Conservation (phyloP, 139 green algal species). For the Astrephomene gubernaculifera region DNA sequence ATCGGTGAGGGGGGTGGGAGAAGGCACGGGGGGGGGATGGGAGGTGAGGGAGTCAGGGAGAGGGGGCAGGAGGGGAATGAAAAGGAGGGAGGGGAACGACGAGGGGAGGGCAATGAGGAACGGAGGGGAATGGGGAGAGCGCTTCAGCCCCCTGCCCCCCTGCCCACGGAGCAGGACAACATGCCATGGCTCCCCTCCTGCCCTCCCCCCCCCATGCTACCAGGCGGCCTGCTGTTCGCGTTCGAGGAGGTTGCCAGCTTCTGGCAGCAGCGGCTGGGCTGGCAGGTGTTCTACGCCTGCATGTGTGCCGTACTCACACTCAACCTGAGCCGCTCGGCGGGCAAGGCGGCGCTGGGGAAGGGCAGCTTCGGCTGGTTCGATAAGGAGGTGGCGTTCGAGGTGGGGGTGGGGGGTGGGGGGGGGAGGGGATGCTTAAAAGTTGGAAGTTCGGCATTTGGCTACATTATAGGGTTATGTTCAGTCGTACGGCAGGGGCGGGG, state of each 20-base stretch:
- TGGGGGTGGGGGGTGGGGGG: constrained; percentile 36
- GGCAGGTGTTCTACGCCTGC: constrained; percentile 87
- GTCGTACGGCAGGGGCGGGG: too few species aligned
- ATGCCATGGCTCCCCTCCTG: not conserved
- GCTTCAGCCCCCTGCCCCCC: not conserved
- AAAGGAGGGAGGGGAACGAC: not conserved
- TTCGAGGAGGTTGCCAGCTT: constrained; percentile 91
- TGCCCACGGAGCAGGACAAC: not conserved
- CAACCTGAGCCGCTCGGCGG: constrained; percentile 74
- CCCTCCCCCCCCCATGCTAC: not conserved
- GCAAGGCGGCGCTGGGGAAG: constrained; percentile 58
- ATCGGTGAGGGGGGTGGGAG: constrained; percentile 39
- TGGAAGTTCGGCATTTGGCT: too few species aligned
- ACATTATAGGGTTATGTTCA: too few species aligned
- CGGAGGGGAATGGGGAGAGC: not conserved
- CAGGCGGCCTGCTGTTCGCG: constrained; percentile 89
- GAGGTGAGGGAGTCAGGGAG: too few species aligned
- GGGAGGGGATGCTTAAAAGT: not conserved
- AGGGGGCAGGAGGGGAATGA: not conserved
- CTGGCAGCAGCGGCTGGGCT: constrained; percentile 85
- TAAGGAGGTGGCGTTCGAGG: constrained; percentile 59
- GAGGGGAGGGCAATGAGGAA: not conserved
- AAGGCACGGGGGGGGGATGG: too few species aligned
- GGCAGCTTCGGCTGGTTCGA: constrained; percentile 70
- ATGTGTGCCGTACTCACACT: constrained; percentile 78